A percentile compares a stretch with the other conserved stretches of the same genome.
Evolutionary conservation across 108 stramenopile genomes (phyloP).

Genomic region (Nitzschia sp.): DNA sequence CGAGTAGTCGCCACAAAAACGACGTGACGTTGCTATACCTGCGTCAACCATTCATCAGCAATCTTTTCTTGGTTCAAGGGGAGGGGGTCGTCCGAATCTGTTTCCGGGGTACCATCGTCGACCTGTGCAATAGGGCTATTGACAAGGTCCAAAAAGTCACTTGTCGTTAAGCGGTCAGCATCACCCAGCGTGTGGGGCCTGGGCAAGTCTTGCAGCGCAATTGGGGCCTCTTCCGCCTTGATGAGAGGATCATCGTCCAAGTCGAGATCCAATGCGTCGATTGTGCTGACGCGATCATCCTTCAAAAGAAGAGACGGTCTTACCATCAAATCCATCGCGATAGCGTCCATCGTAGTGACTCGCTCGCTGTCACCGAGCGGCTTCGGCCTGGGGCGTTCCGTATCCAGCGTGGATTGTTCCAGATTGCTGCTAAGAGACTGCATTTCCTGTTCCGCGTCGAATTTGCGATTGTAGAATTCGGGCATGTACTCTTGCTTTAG

Average conservation of each 20-base stretch:
- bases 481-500: slow-evolving; percentile 66
- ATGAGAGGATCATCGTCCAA: slow-evolving; percentile 36
- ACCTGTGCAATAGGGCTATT: slow-evolving; percentile 21
- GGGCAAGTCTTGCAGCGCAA: background rate
- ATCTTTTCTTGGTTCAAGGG: slow-evolving; percentile 23
- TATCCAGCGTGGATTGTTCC: slow-evolving; percentile 32
- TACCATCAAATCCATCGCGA: slow-evolving; percentile 46
- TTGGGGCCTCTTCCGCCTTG: background rate
- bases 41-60: slow-evolving; percentile 20
- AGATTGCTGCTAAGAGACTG: slow-evolving; percentile 52
- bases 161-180: slow-evolving; percentile 38
- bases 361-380: slow-evolving; percentile 16
- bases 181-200: slow-evolving; percentile 22
- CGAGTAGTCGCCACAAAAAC: too few species aligned
- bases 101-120: background rate
- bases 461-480: slow-evolving; percentile 29
- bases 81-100: slow-evolving; percentile 14
- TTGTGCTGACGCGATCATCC: slow-evolving; percentile 43
- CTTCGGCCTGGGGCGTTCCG: slow-evolving; percentile 21
- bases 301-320: slow-evolving; percentile 38
- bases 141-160: slow-evolving; percentile 40
- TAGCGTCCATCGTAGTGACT: slow-evolving; percentile 40
- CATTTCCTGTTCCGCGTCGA: slow-evolving; percentile 58
- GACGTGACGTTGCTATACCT: slow-evolving; percentile 1
- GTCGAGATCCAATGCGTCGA: slow-evolving; percentile 61